Evolutionary conservation across 2,329 filamentous ascomycete genomes (phyloP).

Genomic region (Trichoderma sp.): DNA sequence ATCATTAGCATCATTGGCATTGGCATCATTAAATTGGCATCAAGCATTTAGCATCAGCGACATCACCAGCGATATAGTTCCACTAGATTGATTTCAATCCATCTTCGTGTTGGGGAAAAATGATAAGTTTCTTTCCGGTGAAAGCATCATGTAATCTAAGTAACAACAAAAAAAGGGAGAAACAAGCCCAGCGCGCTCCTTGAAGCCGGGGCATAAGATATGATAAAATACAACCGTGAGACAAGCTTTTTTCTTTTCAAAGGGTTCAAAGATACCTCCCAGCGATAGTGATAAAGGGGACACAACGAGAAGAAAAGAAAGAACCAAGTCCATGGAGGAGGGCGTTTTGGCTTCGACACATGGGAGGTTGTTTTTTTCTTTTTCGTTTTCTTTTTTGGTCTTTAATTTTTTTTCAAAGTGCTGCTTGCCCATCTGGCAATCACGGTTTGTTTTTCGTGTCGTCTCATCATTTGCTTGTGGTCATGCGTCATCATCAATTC

Average conservation of each 20-base stretch:
- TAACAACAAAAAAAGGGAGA: neutral
- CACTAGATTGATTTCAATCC: neutral
- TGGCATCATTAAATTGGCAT: neutral
- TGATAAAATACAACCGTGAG: neutral
- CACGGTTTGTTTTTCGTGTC: neutral
- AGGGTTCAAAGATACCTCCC: neutral
- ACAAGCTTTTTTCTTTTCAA: neutral
- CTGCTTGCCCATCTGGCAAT: neutral
- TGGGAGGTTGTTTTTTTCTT: neutral
- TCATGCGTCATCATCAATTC: conserved; percentile 14
- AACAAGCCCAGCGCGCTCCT: neutral
- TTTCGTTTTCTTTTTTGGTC: neutral
- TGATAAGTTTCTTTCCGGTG: neutral
- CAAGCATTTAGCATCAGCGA: neutral
- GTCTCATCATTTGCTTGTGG: conserved; percentile 1
- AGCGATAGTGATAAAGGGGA: neutral
- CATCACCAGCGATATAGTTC: neutral
- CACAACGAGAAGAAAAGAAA: neutral
- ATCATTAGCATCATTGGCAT: neutral
- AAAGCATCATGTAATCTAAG: conserved; percentile 14
- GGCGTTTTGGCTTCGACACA: neutral
- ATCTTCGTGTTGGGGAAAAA: neutral
- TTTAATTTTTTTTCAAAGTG: neutral
- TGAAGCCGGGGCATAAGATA: neutral
- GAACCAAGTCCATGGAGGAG: neutral